A percentile compares a stretch with the other conserved stretches of the same genome.
Conservation (phyloP, 495 filamentous ascomycete genomes). For the Neurospora africana region DNA sequence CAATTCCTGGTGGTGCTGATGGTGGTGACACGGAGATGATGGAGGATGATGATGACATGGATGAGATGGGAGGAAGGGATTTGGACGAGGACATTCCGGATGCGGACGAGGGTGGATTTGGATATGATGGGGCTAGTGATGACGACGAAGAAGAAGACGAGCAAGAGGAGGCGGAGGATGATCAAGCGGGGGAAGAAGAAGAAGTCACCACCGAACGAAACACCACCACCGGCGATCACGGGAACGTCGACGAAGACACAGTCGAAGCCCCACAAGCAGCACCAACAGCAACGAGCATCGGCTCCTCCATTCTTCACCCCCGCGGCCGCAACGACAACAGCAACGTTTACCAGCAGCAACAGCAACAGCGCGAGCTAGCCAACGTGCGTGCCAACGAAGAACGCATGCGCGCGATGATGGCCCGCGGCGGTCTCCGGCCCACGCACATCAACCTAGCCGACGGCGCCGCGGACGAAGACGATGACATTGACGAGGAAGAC, state of each 20-base stretch:
- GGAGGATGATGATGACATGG: slow-evolving; percentile 16
- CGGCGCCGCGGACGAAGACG: slow-evolving; percentile 24
- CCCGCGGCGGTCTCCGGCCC: slow-evolving; percentile 15
- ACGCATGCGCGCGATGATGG: slow-evolving; percentile 39
- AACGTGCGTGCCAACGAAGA: slow-evolving; percentile 29
- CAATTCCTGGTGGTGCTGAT: slow-evolving; percentile 6
- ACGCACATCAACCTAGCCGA: slow-evolving; percentile 24
- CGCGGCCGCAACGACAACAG: neutral
- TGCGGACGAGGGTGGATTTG: slow-evolving; percentile 40
- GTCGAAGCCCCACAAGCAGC: slow-evolving; percentile 5
- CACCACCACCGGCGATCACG: neutral
- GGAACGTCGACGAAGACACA: slow-evolving; percentile 3
- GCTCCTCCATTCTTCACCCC: neutral
- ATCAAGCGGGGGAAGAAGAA: slow-evolving; percentile 10
- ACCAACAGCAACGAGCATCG: slow-evolving; percentile 18
- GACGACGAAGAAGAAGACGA: slow-evolving; percentile 19
- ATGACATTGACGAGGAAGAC: slow-evolving; percentile 37
- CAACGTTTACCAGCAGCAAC: neutral
- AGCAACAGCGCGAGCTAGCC: slow-evolving; percentile 22
- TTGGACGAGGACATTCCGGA: slow-evolving; percentile 60
- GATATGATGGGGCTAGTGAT: slow-evolving; percentile 32
- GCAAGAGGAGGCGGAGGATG: slow-evolving; percentile 27
- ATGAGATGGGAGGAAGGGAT: slow-evolving; percentile 35
- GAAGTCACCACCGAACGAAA: slow-evolving; percentile 6
- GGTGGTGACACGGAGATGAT: slow-evolving; percentile 9